Evolutionary conservation across 1,284 basidiomycete species (phyloP), one percentile per base, ranked within the genome.

Genomic region (Spongiforma sp.): DNA sequence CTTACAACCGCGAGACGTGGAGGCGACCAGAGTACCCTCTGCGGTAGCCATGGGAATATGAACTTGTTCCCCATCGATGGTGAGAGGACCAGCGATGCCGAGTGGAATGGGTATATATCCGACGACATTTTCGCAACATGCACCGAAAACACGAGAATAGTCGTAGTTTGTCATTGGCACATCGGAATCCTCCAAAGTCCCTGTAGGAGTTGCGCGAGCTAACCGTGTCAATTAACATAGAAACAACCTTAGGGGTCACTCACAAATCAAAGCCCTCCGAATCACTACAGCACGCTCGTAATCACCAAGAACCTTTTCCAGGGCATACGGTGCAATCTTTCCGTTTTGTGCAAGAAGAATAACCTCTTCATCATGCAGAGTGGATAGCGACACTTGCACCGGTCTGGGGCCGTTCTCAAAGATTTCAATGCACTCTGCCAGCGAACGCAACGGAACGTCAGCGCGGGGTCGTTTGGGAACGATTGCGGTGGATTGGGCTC

Each of bases 1-100:
- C 80, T 99, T 99, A 84, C 95, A 98, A 2, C 98, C 97, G 68
- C 98, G 92, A 11, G 96, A 98, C 0, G 97, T 95, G 7, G 96
- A 99, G 0, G 98, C 98, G 63, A 99, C 96, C 58, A 99, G 89
- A 0, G 98, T 99, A 61, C 98, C 98, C 79, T 99, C 98, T 19
- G 98, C 97, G 1, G 98, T 99, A 39, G 98, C 97, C 98, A 99
- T 99, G 21, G 98, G 98, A 69, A 99, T 96, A 59, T 92, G 97
- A 72, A 90, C 89, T 56, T 91, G 79, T 66, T 89, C 83, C 46
- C 94, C 95, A 71, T 99, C 98, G 75, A 99, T 87, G 62, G 89
- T 93, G 57, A 99, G 88, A 4, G 98, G 98, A 9, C 98, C 98
- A 8, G 98, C 98, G 66, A 99, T 93, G 73, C 98, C 98, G 61